Conservation (phyloP, 768 basidiomycete species). For the Hericium alpestre region DNA sequence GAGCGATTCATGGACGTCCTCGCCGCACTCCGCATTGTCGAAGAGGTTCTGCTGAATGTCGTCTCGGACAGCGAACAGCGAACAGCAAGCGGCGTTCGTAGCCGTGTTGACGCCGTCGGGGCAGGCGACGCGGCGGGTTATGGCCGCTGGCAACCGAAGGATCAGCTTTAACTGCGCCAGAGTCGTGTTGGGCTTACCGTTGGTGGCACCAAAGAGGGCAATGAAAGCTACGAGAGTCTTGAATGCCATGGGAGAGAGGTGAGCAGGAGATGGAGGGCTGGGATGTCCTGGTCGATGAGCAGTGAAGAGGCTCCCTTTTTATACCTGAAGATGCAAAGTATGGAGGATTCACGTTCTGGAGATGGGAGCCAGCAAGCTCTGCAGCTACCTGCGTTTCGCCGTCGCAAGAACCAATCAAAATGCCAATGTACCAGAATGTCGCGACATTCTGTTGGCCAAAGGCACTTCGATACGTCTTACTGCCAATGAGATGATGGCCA, state of each 20-base stretch:
- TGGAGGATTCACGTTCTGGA: not conserved
- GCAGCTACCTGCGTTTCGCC: not conserved
- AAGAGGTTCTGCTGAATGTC: conserved; percentile 23
- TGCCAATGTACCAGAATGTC: not conserved
- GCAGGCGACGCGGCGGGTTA: conserved; percentile 17
- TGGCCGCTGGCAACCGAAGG: conserved; percentile 6
- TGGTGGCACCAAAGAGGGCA: conserved; percentile 8
- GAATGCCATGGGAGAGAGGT: conserved; percentile 13
- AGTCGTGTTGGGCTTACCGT: conserved; percentile 4
- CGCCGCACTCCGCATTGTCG: conserved; percentile 19
- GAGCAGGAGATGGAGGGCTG: not conserved
- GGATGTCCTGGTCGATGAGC: not conserved
- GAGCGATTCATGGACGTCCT: conserved; percentile 20
- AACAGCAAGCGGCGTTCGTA: conserved; percentile 21
- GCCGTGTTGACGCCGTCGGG: conserved; percentile 19
- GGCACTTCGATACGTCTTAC: not conserved
- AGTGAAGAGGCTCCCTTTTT: not conserved
- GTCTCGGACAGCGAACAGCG: conserved; percentile 20
- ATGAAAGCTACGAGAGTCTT: conserved; percentile 13
- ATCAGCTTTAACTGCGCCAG: not conserved
- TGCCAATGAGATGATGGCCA: not conserved
- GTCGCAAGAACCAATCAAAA: not conserved
- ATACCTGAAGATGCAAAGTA: not conserved
- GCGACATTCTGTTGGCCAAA: not conserved
- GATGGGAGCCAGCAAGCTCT: not conserved